Conservation (phyloP, 1,284 basidiomycete genomes). For the Testicularia cyperi region DNA sequence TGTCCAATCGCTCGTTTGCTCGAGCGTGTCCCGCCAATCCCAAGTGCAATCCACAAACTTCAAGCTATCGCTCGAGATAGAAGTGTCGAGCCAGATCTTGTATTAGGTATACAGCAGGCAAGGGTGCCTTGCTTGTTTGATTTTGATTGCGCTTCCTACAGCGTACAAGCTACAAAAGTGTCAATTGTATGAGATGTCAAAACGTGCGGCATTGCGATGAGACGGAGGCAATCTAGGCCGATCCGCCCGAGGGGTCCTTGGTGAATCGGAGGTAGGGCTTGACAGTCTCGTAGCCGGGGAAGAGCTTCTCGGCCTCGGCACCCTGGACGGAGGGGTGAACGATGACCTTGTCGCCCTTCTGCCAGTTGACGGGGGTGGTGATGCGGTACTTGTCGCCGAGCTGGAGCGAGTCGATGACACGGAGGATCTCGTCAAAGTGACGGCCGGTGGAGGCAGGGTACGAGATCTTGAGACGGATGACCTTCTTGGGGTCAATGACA, state of each 20-base stretch:
- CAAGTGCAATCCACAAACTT: no score
- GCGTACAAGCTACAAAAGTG: no score
- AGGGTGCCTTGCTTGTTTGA: no score
- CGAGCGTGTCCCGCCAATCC: no score
- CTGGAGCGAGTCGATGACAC: conserved; percentile 83
- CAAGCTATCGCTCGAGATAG: no score
- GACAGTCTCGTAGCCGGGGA: conserved; percentile 68
- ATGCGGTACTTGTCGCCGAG: conserved; percentile 71
- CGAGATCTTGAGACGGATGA: conserved; percentile 74
- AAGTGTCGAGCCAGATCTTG: no score
- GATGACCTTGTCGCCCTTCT: conserved; percentile 88
- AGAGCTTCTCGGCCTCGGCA: conserved; percentile 84
- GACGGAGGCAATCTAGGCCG: conserved; percentile 3
- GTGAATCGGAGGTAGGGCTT: conserved; percentile 66
- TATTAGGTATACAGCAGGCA: no score
- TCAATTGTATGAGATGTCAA: no score
- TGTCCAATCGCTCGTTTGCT: no score
- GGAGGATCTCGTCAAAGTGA: conserved; percentile 76
- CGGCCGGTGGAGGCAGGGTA: conserved; percentile 68
- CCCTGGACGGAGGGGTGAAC: conserved; percentile 84
- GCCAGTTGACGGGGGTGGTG: conserved; percentile 85
- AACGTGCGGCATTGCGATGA: no score
- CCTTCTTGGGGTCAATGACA: conserved; percentile 58
- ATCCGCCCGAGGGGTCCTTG: conserved; percentile 42
- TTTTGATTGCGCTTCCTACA: no score